Evolutionary conservation across 228 moss, liverwort and hornwort genomes (phyloP), one percentile per base, ranked within the genome.

Genomic region (Sphagnum magellanicum): DNA sequence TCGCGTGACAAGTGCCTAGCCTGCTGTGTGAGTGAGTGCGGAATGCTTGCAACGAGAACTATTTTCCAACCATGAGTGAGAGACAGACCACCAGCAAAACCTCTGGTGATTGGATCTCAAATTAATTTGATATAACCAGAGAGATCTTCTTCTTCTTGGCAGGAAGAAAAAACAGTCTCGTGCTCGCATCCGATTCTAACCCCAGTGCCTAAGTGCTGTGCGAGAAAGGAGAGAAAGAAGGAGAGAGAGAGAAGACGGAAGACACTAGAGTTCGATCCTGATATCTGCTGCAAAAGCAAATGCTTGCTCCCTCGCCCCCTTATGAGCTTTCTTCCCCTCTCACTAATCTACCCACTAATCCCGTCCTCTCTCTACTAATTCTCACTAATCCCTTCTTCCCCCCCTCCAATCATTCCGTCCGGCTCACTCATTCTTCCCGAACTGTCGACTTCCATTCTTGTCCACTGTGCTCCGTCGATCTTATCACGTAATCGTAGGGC

Each of bases 131-230:
- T 32, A 32, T 32, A 3, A 32, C 32, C 32, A 32, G 32, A 32
- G 32, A 32, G 32, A 32, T 32, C 32, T 32, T 32, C 32, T 32
- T 32, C 32, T 32, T 32, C 32, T 32, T 32, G 32, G 32, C 32
- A 32, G 32, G 32, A 32, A 32, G 32, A 3, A 50, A 5, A 64
- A 9, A 4, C 6, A 47, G 64, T 12, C 4, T 13, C 49, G 10
- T 6, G 48, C 48, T 65, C 10, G 64, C 14, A 48, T 17, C 10
- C 49, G 49, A 65, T 50, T 48, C 50, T 50, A 10, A 48, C 46
- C 47, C 64, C 32, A 32, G 64, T 65, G 64, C 64, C 64, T 65
- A 65, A 10, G 64, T 50, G 64, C 50, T 48, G 48, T 48, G 5
- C 8, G 61, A 62, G 61, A 62, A 10, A 46, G 61, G 32, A 32